phyloP scores from a whole-genome alignment of 345 rosid species.

The Acer yangbiense region DNA sequence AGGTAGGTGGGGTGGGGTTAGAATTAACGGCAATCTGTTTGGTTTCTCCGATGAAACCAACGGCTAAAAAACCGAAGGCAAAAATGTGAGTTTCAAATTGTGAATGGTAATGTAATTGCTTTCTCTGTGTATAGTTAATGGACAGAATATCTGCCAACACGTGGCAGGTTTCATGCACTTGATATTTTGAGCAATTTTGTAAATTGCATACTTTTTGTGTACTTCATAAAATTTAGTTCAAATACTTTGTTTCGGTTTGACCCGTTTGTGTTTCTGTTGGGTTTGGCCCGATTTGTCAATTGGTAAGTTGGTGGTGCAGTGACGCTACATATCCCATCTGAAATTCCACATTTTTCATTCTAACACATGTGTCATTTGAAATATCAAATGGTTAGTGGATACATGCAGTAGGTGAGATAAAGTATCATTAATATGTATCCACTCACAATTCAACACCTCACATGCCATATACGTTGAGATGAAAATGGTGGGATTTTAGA shows the following conservation, averaged over 20 bases:
- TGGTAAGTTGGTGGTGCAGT: no score
- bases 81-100: not conserved
- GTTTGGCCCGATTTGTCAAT: no score
- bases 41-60: constrained; percentile 34
- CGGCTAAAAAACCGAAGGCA: constrained; percentile 8
- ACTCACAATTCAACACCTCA: no score
- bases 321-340: no score
- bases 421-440: no score
- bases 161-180: not conserved
- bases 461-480: no score
- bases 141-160: not conserved
- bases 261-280: no score
- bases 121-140: not conserved
- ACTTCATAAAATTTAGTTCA: not conserved
- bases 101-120: not conserved
- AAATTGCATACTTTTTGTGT: not conserved
- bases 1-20: not conserved
- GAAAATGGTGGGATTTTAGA: no score
- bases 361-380: no score
- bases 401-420: no score
- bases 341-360: no score
- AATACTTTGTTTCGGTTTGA: not conserved
- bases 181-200: not conserved
- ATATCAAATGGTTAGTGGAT: no score
- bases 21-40: not conserved